phyloP scores from a whole-genome alignment of 108 stramenopile genomes.

The Epithemia pelagica region DNA sequence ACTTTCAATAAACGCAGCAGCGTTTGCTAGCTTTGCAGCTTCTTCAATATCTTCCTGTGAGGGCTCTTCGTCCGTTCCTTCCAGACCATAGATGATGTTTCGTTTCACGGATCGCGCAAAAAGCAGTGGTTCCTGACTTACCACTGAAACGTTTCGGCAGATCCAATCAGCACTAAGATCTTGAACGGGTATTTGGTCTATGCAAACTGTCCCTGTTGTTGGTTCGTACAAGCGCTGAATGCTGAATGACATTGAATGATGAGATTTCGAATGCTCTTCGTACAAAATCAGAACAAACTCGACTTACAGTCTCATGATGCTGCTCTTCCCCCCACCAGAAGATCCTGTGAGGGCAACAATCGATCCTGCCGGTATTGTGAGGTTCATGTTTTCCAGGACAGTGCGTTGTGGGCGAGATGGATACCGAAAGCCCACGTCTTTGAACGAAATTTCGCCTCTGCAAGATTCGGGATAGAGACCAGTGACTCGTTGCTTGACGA shows the following conservation, averaged over 20 bases:
- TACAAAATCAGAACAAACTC: constrained; percentile 50
- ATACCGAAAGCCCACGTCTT: constrained; percentile 77
- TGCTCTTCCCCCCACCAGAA: constrained; percentile 86
- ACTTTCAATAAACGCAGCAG: constrained; percentile 75
- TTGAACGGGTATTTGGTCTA: constrained; percentile 72
- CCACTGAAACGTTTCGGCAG: constrained; percentile 78
- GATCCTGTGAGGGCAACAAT: constrained; percentile 21
- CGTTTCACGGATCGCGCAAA: constrained; percentile 80
- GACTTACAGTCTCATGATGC: constrained; percentile 65
- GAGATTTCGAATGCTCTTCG: constrained; percentile 63
- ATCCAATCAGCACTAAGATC: constrained; percentile 69
- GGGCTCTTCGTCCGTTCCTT: constrained; percentile 42
- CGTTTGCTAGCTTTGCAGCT: constrained; percentile 85
- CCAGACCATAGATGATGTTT: constrained; percentile 83
- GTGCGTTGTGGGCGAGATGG: constrained; percentile 72
- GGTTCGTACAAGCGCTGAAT: constrained; percentile 94
- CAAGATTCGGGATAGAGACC: constrained; percentile 45
- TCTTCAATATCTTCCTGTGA: constrained; percentile 53
- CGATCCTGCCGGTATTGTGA: constrained; percentile 30
- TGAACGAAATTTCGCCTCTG: constrained; percentile 45
- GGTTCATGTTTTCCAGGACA: constrained; percentile 57
- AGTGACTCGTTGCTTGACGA: not conserved
- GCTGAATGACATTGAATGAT: constrained; percentile 24
- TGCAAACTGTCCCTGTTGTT: constrained; percentile 52
- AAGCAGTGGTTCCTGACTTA: constrained; percentile 89